These are phyloP conservation scores for Fusarium acutatum DNA, from an alignment of 2,329 filamentous ascomycete genomes.

Conservation along the genomic window DNA sequence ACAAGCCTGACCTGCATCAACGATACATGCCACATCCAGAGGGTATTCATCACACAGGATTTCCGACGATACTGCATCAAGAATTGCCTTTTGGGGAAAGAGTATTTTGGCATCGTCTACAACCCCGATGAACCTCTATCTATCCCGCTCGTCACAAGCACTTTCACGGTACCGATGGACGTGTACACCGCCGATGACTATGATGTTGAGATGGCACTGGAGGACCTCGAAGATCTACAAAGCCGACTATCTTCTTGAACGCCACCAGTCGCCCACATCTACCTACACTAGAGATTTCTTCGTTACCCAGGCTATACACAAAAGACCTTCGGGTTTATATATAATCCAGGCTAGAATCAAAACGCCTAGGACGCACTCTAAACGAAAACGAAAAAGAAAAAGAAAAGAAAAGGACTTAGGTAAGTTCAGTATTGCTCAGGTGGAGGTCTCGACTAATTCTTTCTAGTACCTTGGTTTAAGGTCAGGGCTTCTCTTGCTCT, in stretches of 20 bases:
- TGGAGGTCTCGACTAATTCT: neutral
- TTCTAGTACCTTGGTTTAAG: neutral
- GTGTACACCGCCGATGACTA: neutral
- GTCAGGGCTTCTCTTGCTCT: neutral
- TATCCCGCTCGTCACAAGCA: neutral
- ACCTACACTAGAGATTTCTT: neutral
- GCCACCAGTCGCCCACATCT: neutral
- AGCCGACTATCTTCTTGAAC: neutral
- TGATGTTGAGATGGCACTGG: neutral
- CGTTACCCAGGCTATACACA: neutral
- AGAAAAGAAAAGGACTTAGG: neutral
- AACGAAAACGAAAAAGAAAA: neutral
- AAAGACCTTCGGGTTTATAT: neutral
- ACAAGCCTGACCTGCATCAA: neutral
- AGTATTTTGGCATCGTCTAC: slow-evolving; percentile 8
- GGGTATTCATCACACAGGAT: neutral
- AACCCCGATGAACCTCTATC: neutral
- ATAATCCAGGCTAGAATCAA: neutral
- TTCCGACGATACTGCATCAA: neutral
- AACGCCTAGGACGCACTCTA: no score
- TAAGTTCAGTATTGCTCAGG: neutral
- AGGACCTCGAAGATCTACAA: neutral
- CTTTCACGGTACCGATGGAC: neutral
- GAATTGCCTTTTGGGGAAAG: neutral
- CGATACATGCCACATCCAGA: neutral